These are phyloP conservation scores for Pichia sp. DNA, from an alignment of 1,139 yeast species.

Conservation along the genomic window DNA sequence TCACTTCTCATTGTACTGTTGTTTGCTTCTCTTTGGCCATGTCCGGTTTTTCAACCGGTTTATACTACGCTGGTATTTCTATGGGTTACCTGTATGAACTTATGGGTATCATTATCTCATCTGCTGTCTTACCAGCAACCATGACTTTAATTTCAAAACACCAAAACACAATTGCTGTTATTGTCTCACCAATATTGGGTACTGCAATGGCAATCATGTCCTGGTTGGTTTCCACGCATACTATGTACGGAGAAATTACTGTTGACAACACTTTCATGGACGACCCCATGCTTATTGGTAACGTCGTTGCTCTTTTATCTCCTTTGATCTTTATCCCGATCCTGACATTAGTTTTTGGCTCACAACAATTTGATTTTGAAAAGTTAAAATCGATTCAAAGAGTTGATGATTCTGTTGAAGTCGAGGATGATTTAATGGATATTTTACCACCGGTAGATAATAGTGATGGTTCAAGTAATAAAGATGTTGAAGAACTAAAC, in stretches of 20 bases:
- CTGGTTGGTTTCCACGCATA: conserved; percentile 31
- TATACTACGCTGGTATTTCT: conserved; percentile 33
- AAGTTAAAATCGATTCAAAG: conserved; percentile 44
- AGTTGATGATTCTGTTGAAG: conserved; percentile 61
- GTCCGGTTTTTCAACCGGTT: conserved; percentile 34
- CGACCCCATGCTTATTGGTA: conserved; percentile 33
- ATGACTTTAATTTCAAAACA: conserved; percentile 40
- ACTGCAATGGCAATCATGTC: conserved; percentile 30
- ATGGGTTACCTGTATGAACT: conserved; percentile 36
- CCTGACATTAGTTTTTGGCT: conserved; percentile 52
- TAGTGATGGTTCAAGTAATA: conserved; percentile 10
- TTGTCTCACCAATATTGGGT: conserved; percentile 30
- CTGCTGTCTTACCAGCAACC: conserved; percentile 32
- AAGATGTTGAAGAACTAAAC: conserved; percentile 18
- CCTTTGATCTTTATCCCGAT: conserved; percentile 33
- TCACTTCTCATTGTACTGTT: conserved; percentile 33
- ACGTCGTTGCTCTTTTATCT: conserved; percentile 30
- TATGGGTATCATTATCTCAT: conserved; percentile 28
- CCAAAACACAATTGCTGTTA: conserved; percentile 28
- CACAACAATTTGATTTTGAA: conserved; percentile 72
- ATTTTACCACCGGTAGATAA: conserved; percentile 9
- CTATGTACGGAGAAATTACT: conserved; percentile 26
- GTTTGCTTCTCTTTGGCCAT: conserved; percentile 30
- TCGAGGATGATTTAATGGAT: conserved; percentile 33
- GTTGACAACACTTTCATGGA: conserved; percentile 28